Conservation (phyloP, 805 yeast species). For the Starmerella kuoi region DNA sequence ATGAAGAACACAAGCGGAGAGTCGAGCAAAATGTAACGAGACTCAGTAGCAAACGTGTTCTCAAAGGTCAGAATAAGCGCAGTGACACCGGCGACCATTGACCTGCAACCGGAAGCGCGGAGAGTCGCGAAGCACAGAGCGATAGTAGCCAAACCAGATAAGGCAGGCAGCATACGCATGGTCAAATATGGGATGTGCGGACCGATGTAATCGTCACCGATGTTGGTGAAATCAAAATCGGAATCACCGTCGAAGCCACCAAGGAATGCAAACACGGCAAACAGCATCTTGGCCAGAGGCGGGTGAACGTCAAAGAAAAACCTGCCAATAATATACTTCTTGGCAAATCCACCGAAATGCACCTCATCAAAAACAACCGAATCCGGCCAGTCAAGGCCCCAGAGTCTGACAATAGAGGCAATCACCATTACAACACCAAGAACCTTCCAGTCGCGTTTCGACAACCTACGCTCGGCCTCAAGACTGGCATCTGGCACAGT, state of each 20-base stretch:
- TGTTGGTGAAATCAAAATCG: constrained; percentile 32
- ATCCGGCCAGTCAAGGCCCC: constrained; percentile 51
- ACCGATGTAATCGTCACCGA: constrained; percentile 37
- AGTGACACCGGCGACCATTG: constrained; percentile 40
- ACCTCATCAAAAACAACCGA: constrained; percentile 89
- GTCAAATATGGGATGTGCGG: constrained; percentile 38
- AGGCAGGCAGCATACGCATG: constrained; percentile 46
- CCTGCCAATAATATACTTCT: constrained; percentile 54
- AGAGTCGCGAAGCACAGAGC: constrained; percentile 44
- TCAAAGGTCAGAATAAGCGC: constrained; percentile 46
- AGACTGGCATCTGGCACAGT: constrained; percentile 23
- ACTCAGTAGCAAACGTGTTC: constrained; percentile 49
- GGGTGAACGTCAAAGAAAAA: constrained; percentile 65
- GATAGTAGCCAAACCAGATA: constrained; percentile 43
- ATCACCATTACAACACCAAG: constrained; percentile 35
- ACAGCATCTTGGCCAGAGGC: constrained; percentile 52
- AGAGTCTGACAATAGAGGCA: constrained; percentile 49
- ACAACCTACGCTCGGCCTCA: constrained; percentile 21
- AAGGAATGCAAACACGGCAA: constrained; percentile 40
- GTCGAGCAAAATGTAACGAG: constrained; percentile 41
- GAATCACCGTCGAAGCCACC: constrained; percentile 43
- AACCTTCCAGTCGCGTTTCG: constrained; percentile 19
- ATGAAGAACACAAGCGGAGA: constrained; percentile 35
- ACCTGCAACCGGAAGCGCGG: constrained; percentile 43
- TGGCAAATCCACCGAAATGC: constrained; percentile 93